phyloP scores from a whole-genome alignment of 345 rosid genomes.

The rapeseed (Brassica napus) region DNA sequence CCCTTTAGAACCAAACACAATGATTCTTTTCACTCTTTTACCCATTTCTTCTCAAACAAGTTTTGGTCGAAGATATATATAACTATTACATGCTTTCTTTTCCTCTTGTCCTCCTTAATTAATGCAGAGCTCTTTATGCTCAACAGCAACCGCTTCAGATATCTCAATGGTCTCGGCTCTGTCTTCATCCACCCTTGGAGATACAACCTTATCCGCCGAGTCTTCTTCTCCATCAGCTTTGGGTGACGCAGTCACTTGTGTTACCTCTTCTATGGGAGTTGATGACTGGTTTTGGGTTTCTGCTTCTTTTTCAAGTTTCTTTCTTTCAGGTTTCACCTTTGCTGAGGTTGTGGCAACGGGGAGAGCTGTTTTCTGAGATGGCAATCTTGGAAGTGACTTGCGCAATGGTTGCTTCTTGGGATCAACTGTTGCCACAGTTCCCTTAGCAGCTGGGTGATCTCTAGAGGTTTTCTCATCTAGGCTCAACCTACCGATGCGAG shows the following conservation, averaged over 20 bases:
- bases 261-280: constrained; percentile 20
- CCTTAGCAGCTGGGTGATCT: constrained; percentile 48
- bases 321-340: constrained; percentile 44
- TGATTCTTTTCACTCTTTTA: constrained; percentile 34
- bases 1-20: constrained; percentile 34
- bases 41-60: constrained; percentile 34
- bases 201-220: neutral
- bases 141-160: constrained; percentile 46
- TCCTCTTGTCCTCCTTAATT: constrained; percentile 26
- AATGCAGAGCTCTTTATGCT: constrained; percentile 29
- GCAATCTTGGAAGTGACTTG: constrained; percentile 85
- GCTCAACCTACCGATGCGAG: constrained; percentile 55
- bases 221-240: constrained; percentile 14
- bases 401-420: constrained; percentile 56
- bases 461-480: constrained; percentile 61
- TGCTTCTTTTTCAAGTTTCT: constrained; percentile 43
- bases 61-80: constrained; percentile 32
- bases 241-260: constrained; percentile 30
- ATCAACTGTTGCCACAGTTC: constrained; percentile 43
- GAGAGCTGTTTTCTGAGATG: constrained; percentile 69
- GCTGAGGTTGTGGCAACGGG: constrained; percentile 20
- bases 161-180: constrained; percentile 41
- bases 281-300: constrained; percentile 36
- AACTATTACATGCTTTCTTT: constrained; percentile 27
- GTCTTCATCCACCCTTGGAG: constrained; percentile 41